phyloP scores from a whole-genome alignment of 78 protist genomes.

The Diacronema lutheri region DNA sequence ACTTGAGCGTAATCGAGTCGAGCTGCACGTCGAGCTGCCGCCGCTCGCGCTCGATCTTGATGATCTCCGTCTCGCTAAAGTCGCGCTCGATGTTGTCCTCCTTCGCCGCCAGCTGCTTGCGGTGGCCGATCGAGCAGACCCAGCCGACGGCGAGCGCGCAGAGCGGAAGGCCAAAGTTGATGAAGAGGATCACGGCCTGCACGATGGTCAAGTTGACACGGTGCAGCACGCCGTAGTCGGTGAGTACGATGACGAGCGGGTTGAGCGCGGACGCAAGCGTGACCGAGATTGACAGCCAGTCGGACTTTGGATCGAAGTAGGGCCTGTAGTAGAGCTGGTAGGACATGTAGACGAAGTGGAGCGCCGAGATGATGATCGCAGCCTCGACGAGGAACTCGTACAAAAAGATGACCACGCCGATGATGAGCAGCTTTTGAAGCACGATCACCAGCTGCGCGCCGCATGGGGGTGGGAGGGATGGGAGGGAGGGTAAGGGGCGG shows the following conservation, averaged over 20 bases:
- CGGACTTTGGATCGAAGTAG: not conserved
- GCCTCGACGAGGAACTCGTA: not conserved
- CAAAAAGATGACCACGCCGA: not conserved
- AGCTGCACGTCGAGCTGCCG: not conserved
- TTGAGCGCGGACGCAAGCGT: not conserved
- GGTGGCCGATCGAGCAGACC: not conserved
- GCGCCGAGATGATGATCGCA: not conserved
- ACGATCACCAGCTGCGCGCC: not conserved
- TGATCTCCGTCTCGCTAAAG: not conserved
- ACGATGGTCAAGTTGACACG: not conserved
- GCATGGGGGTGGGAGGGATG: too few species aligned
- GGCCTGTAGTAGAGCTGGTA: not conserved
- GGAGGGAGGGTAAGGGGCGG: too few species aligned
- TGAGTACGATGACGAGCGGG: not conserved
- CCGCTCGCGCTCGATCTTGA: not conserved
- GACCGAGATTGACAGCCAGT: not conserved
- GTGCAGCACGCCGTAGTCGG: not conserved
- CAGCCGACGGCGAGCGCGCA: not conserved
- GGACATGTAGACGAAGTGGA: not conserved
- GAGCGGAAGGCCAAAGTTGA: not conserved
- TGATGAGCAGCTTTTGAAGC: not conserved
- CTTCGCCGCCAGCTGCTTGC: not conserved
- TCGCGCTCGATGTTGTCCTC: not conserved
- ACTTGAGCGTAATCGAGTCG: not conserved
- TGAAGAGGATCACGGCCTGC: not conserved